Base-by-base conservation (phyloP, 192 early-diverging fungal species). In the Entrophospora sp. region DNA sequence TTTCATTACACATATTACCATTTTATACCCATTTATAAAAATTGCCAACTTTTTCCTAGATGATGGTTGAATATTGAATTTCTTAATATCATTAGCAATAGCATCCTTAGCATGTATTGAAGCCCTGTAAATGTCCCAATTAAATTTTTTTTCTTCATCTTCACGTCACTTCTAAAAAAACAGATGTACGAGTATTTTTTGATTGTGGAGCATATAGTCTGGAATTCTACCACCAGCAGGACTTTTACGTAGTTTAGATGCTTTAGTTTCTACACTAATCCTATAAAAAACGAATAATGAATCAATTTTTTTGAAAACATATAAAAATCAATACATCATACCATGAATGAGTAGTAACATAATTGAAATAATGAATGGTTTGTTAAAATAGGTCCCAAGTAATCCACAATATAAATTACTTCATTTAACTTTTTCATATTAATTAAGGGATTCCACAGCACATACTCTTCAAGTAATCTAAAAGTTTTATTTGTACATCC, bases 341-440 rank as follows among this genome's bases (percentile, higher is more conserved):
- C 38, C 58, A 61, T 61, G 38, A 61, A 61, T 61, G 58, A 16
- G 9, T 61, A 40, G 42, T 61, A 42, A 3, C 3, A 38, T 61
- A 61, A 61, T 61, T 61, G 42, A 43, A 61, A 61, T 61, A 61
- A 61, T 61, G 58, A 61, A 61, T 61, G 20, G 58, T 44, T 18
- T 16, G 38, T 42, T 61, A 42, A 61, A 61, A 61, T 36, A 61
- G 58, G 30, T 18, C 9, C 58, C 20, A 61, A 24, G 42, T 61
- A 61, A 61, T 61, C 30, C 38, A 61, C 13, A 16, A 61, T 43
- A 20, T 42, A 61, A 42, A 22, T 61, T 40, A 16, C 38, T 61
- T 61, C 58, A 42, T 36, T 61, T 42, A 61, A 61, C 42, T 61
- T 3, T n/a, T 61, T 20, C 58, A 61, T 43, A 61, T 61, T 32